Evolutionary conservation across 768 basidiomycete species (phyloP), one percentile per base, ranked within the genome.

Genomic region (Boletus sp.): DNA sequence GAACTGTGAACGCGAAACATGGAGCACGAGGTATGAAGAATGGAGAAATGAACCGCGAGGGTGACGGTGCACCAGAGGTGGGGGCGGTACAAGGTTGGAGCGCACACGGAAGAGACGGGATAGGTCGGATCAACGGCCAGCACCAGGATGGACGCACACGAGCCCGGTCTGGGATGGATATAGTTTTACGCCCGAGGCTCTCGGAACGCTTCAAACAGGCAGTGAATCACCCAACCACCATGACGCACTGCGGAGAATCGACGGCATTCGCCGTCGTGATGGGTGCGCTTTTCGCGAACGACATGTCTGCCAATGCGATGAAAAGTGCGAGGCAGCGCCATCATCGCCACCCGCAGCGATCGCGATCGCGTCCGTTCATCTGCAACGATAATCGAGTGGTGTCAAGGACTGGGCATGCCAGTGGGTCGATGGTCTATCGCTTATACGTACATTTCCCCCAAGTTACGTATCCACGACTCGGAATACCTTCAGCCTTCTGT

Each of bases 41-140:
- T 23, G 33, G 15, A 46, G 33, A 21, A 42, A 59, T 43, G 37
- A 58, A 59, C 4, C n/a, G 41, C 27, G 51, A 43, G 14, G 7
- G 41, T 14, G 48, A 48, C 13, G 14, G 37, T 41, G 38, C 29
- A 39, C 25, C 25, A 25, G 25, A 25, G 25, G 39, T 10, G 11
- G 19, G 30, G 52, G 46, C 39, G 44, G 50, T 54, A 52, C 44
- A 40, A 42, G 32, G 38, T 43, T 42, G 27, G 40, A 35, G 17
- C 47, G 33, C 38, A 43, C 15, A 21, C 47, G 55, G 51, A 60
- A 57, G 35, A 34, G 50, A 51, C 64, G 62, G 59, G 41, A 62
- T 19, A 7, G 7, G 51, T 49, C 64, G 66, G 66, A 68, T 65
- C 64, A 62, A 62, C 34, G 35, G 42, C 37, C 35, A 35, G 37